Base-by-base conservation (phyloP, 169 alveolate species). In the Theileria parva region DNA sequence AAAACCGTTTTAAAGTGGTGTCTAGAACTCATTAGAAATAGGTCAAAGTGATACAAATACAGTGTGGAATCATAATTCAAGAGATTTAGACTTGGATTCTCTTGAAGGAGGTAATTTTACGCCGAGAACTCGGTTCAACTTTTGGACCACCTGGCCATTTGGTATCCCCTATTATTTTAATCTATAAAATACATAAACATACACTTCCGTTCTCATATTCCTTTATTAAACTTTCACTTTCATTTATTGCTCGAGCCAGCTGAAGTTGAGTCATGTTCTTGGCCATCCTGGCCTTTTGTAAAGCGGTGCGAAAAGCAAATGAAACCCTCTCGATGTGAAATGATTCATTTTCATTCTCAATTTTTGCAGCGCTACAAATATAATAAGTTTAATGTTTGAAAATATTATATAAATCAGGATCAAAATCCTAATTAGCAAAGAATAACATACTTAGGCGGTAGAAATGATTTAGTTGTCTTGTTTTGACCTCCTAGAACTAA, bases 131-230 rank as follows among this genome's bases (percentile, higher is more conserved):
- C 86, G 59, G 67, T 86, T 78, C 15, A 90, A 67, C 57, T 90
- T 90, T 55, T 90, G 94, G 34, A 90, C 74, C 34, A 90, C 80
- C 11, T 63, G 64, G 48, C 89, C 92, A 61, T 90, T 90, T 12
- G 94, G 94, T 51, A 87, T 87, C 25, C 91, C 94, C 89, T 83
- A 75, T 34, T 51, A 11, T 44, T 0, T 17, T n/a, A 66, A 19
- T 17, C 13, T 66, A 1, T 57, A 1, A 59, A 4, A 28, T 37
- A n/a, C 6, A 6, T n/a, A 70, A 55, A 74, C 85, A 19, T 83
- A 83, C 89, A 51, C 80, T 72, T 8, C 94, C 94, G 61, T 87
- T 90, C 32, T 90, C 94, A 73, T 90, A 90, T 65, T 90, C 94
- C 74, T 87, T 90, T 19, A 90, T 81, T 12, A 80, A 80, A 15